Evolutionary conservation across 768 basidiomycete genomes (phyloP), one percentile per base, ranked within the genome.

Genomic region (Podaxis sp.): DNA sequence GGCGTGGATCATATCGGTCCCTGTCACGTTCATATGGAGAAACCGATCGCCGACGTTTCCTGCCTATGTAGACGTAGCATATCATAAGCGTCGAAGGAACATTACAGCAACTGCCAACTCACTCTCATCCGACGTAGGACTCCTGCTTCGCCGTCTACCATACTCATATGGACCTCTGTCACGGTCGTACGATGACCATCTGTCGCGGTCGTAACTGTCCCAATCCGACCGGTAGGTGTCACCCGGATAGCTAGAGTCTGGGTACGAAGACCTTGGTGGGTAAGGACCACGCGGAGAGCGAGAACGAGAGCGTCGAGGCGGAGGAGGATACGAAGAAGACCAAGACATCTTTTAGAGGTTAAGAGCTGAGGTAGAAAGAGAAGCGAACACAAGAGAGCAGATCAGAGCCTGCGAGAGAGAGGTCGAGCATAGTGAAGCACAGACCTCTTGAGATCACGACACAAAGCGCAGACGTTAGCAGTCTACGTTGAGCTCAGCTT

Each of bases 361-460:
- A 76, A 75, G 73, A 79, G 75, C 76, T 80, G 79, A 82, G 77
- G 73, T 77, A 76, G 73, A 82, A 78, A 82, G 78, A 82, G 79
- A 80, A 76, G 74, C 71, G 74, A 73, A 79, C 69, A 75, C 72
- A 81, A 77, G 79, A 82, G 72, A 80, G 81, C 79, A 80, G 77
- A 85, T 87, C 79, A 88, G 85, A 84, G 85, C 79, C 85, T 82
- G 82, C 80, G 77, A 79, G 82, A 80, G 79, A 78, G 84, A 83
- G 84, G 87, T 84, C 87, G 88, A 86, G 89, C 90, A 91, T 91
- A 84, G 86, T 83, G 86, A 86, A 87, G 87, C 83, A 93, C 90
- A 90, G 90, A 93, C 90, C 90, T 93, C 89, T 88, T 86, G 81
- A 79, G 79, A 82, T 81, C 81, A 77, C 81, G 80, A 78, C 79